Base-by-base conservation (phyloP, 352 stramenopile species). In the Phytophthora hibernalis region DNA sequence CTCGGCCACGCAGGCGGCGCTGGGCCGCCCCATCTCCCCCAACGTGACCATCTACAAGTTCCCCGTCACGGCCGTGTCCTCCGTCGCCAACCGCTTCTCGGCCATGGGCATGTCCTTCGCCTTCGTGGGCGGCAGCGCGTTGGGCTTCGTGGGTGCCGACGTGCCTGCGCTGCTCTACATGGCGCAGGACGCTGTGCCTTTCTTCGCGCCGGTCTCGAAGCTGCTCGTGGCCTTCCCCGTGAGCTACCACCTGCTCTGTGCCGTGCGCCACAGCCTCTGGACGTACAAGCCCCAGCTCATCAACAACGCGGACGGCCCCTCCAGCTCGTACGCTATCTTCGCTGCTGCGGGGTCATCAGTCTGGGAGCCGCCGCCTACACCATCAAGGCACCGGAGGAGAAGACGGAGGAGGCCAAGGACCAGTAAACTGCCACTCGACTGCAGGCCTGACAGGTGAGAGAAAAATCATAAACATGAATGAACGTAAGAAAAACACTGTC, bases 11-110 rank as follows among this genome's bases (percentile, higher is more conserved):
- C 96, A 98, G 82, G 81, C 87, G 21, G 77, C 84, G 40, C 91
- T 95, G 18, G 93, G 92, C 15, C 91, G 94, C 28, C 96, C 97
- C 12, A 76, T 99, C 12, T 98, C 92, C 53, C 97, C 97, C n/a
- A 93, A 99, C 75, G 95, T 99, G 38, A 96, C 86, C 47, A 97
- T 99, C 72, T 99, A 99, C 83, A 82, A 89, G 50, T 98, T 98
- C 68, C 96, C 97, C 5, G 74, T 98, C 16, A 87, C 82, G 21
- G 97, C 96, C 31, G 62, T 99, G n/a, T 88, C 91, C 28, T 98
- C 91, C 30, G 98, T 99, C 77, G 94, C 91, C 22, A 98, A 98
- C 72, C 95, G 97, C 48, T 82, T 98, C 47, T 97, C 94, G 10
- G 95, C 90, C 33, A 76, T 97, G 16, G 77, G 76, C 28, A 83